phyloP scores from a whole-genome alignment of 805 yeast genomes.

The Wickerhamiella occidentalis region DNA sequence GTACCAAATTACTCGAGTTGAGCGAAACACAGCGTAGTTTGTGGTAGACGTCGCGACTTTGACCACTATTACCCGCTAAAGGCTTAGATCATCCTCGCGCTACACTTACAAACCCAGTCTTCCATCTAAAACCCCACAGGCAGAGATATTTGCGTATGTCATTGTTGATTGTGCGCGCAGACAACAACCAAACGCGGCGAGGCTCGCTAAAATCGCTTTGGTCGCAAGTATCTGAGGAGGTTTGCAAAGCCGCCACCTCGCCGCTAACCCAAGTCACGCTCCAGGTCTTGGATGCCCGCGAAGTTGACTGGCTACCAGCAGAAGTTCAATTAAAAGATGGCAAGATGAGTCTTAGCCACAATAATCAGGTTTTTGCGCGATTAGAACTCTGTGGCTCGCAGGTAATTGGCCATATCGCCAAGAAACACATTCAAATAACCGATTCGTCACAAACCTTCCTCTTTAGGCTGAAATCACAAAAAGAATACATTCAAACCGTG shows the following conservation, averaged over 20 bases:
- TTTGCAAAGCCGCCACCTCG: conserved; percentile 1
- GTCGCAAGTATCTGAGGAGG: conserved; percentile 1
- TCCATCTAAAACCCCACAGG: background rate
- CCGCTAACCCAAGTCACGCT: conserved; percentile 11
- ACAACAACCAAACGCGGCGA: conserved; percentile 7
- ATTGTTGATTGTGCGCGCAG: conserved; percentile 9
- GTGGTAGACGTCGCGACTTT: no score
- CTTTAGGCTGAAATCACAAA: conserved; percentile 6
- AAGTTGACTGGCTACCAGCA: conserved; percentile 16
- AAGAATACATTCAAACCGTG: conserved; percentile 9
- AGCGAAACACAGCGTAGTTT: no score
- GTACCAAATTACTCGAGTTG: no score
- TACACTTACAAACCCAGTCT: background rate
- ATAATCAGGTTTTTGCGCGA: conserved; percentile 11
- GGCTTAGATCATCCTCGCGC: background rate
- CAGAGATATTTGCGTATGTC: conserved; percentile 4
- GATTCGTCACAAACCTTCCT: conserved; percentile 11
- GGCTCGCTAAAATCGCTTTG: conserved; percentile 9
- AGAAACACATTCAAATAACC: conserved; percentile 15
- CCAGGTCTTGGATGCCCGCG: conserved; percentile 15
- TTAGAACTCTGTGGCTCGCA: conserved; percentile 15
- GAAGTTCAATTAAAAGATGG: conserved; percentile 8
- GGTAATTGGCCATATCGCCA: conserved; percentile 19
- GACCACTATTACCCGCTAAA: background rate
- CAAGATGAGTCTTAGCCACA: conserved; percentile 11